These are phyloP conservation scores for Ophiobolus disseminans DNA, from an alignment of 2,329 filamentous ascomycete species.

Conservation along the genomic window DNA sequence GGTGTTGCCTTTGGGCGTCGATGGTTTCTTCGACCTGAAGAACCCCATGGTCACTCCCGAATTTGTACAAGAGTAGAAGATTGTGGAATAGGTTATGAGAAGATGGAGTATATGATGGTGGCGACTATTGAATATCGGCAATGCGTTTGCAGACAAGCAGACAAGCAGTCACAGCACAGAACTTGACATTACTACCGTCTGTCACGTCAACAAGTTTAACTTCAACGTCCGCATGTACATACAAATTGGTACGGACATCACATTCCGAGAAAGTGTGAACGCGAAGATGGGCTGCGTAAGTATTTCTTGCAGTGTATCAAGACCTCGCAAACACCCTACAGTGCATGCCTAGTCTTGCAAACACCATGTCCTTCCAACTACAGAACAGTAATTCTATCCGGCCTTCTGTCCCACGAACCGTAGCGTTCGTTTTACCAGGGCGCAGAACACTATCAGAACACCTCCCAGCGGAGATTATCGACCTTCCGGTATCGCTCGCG, in stretches of 20 bases:
- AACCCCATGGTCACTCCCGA: neutral
- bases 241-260: too few species aligned
- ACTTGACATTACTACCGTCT: too few species aligned
- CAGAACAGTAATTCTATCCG: neutral
- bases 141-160: too few species aligned
- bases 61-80: neutral
- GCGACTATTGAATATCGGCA: too few species aligned
- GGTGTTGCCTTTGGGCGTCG: conserved; percentile 1
- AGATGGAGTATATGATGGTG: too few species aligned
- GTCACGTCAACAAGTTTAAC: too few species aligned
- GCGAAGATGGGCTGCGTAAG: neutral
- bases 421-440: conserved; percentile 17
- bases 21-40: conserved; percentile 1
- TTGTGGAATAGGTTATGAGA: too few species aligned
- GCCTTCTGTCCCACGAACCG: neutral
- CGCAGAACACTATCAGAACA: conserved; percentile 14
- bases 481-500: conserved; percentile 1
- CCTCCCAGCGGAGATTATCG: conserved; percentile 8
- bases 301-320: neutral
- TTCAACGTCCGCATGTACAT: too few species aligned
- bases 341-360: neutral
- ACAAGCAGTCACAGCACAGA: too few species aligned
- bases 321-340: neutral
- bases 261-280: too few species aligned
- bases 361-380: neutral